A percentile compares a stretch with the other conserved stretches of the same genome.
phyloP scores from a whole-genome alignment of 805 yeast genomes.

The Wickerhamia fluorescens region DNA sequence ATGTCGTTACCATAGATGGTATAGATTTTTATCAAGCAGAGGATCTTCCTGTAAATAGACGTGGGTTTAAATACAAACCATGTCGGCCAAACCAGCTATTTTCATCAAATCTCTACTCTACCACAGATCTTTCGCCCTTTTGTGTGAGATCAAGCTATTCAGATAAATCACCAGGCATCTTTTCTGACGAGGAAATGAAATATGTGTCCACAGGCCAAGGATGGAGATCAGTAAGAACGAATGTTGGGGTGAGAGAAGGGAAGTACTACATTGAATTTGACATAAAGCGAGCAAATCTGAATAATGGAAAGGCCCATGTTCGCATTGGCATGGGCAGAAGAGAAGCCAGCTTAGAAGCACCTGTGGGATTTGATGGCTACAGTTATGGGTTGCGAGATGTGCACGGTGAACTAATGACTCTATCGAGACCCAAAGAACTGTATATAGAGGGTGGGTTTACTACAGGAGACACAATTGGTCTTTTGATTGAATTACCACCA shows the following conservation, averaged over 20 bases:
- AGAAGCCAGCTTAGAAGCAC: conserved; percentile 88
- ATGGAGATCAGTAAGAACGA: conserved; percentile 74
- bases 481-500: conserved; percentile 64
- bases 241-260: conserved; percentile 73
- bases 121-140: conserved; percentile 70
- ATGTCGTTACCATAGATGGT: conserved; percentile 9
- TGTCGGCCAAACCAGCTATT: conserved; percentile 67
- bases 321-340: conserved; percentile 77
- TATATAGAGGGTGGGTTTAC: conserved; percentile 40
- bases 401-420: conserved; percentile 67
- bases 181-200: conserved; percentile 19
- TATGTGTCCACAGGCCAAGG: conserved; percentile 59
- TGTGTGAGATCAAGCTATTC: conserved; percentile 50
- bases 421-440: conserved; percentile 55
- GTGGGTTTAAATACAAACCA: conserved; percentile 76
- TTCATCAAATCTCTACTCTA: conserved; percentile 51
- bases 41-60: conserved; percentile 73
- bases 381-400: conserved; percentile 87
- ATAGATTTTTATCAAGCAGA: conserved; percentile 42
- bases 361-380: conserved; percentile 92
- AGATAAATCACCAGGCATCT: conserved; percentile 61
- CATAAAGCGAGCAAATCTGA: conserved; percentile 37
- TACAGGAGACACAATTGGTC: conserved; percentile 79
- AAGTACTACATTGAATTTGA: conserved; percentile 72
- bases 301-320: conserved; percentile 44